These are phyloP conservation scores for Alternaria atra DNA, from an alignment of 2,329 filamentous ascomycete species.

Conservation along the genomic window DNA sequence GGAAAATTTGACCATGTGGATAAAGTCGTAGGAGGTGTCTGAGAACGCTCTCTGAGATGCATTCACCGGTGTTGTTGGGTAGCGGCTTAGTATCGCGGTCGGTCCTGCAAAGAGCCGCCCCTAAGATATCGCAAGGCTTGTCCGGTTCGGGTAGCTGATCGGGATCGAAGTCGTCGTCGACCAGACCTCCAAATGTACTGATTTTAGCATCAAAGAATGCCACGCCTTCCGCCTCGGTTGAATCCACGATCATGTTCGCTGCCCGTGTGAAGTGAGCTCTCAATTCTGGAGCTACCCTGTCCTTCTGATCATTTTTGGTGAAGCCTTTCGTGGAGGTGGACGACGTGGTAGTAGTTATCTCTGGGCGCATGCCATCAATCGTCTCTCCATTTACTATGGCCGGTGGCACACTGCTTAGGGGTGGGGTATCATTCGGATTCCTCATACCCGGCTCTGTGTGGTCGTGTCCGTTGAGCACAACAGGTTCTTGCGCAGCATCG, in stretches of 20 bases:
- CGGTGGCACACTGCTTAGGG: constrained; percentile 29
- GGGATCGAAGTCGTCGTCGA: constrained; percentile 47
- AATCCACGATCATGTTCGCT: constrained; percentile 51
- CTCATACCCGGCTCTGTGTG: constrained; percentile 34
- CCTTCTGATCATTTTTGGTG: constrained; percentile 29
- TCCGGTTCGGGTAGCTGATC: constrained; percentile 44
- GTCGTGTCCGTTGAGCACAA: constrained; percentile 25
- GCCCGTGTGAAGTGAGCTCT: constrained; percentile 47
- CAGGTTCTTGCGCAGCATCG: constrained; percentile 24
- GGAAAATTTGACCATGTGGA: constrained; percentile 51
- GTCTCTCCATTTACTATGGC: constrained; percentile 34
- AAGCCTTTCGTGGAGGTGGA: constrained; percentile 27
- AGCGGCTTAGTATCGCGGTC: constrained; percentile 17
- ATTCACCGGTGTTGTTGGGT: constrained; percentile 24
- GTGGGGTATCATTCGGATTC: constrained; percentile 21
- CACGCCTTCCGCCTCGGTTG: constrained; percentile 49
- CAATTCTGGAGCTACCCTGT: constrained; percentile 42
- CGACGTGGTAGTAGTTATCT: constrained; percentile 34
- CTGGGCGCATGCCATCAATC: constrained; percentile 24
- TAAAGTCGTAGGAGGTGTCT: constrained; percentile 47
- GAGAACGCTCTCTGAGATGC: constrained; percentile 45
- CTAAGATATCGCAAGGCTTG: constrained; percentile 46
- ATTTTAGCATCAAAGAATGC: constrained; percentile 52
- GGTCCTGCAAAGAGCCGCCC: constrained; percentile 35
- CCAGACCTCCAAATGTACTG: constrained; percentile 49